Conservation (phyloP, 2,329 filamentous ascomycete genomes). For the Metarhizium album region DNA sequence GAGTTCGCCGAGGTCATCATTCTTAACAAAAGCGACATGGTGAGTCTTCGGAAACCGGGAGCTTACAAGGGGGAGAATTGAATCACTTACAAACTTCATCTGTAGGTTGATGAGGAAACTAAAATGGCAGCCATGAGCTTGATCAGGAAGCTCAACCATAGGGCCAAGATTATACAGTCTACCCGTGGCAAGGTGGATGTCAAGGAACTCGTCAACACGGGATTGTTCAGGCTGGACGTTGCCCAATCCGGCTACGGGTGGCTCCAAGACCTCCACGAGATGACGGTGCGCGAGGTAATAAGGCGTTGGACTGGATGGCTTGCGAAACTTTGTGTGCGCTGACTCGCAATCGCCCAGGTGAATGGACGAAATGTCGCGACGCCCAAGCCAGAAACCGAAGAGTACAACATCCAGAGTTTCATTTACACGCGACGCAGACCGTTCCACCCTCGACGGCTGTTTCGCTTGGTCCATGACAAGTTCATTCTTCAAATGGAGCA, state of each 20-base stretch:
- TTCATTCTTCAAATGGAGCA: conserved; percentile 40
- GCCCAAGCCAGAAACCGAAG: conserved; percentile 60
- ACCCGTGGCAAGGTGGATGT: conserved; percentile 50
- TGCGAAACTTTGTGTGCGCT: neutral
- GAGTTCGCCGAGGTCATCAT: conserved; percentile 67
- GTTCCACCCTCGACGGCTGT: conserved; percentile 37
- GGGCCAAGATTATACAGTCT: conserved; percentile 52
- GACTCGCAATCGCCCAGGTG: conserved; percentile 16
- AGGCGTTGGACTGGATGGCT: neutral
- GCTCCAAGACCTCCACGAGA: conserved; percentile 58
- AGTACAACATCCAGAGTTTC: conserved; percentile 63
- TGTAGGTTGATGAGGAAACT: conserved; percentile 27
- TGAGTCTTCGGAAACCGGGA: conserved; percentile 17
- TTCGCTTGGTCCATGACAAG: conserved; percentile 33
- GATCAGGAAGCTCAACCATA: conserved; percentile 53
- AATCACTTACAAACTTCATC: neutral
- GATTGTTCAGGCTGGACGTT: conserved; percentile 51
- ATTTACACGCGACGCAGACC: conserved; percentile 53
- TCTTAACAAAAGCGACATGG: conserved; percentile 59
- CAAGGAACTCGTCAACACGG: conserved; percentile 53
- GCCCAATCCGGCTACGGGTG: conserved; percentile 57
- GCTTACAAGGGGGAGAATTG: neutral
- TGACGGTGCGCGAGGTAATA: conserved; percentile 50
- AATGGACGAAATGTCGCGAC: conserved; percentile 42
- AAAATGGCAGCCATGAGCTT: conserved; percentile 38